Base-by-base conservation (phyloP, 768 basidiomycete species). In the Lactarius indigo region DNA sequence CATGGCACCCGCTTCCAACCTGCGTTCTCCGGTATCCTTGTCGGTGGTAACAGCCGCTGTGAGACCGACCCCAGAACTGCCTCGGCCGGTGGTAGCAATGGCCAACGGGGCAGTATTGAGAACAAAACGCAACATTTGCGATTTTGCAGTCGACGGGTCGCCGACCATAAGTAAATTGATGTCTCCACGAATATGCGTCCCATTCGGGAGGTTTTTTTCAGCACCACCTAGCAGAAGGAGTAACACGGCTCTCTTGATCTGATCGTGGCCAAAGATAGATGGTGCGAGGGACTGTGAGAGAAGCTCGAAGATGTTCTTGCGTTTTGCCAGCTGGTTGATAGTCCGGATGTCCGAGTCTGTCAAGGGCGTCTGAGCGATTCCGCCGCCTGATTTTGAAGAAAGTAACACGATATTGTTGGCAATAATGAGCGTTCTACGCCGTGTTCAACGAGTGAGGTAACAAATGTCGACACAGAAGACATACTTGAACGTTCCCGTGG, bases 111-210 rank as follows among this genome's bases (percentile, higher is more conserved):
- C 97, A 8, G 93, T 98, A 70, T 92, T 89, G 68, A 99, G 85
- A 57, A 99, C 92, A 76, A 99, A 98, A 63, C 97, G 90, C 61
- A 99, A 83, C 73, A 99, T 81, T 75, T 99, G 97, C 44, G 91
- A 93, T 79, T 99, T 99, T 23, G 97, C 97, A 0, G 97, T 99
- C n/a, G 90, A 92, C 10, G 97, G 97, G 78, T 99, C 97, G 68
- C 97, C 97, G 65, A 99, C 96, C 96, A 99, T 98, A 72, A 99
- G 86, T 74, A 98, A 82, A 78, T 99, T 99, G 83, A 99, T 98
- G 77, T 99, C 97, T 55, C 97, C 97, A 82, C 97, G 90, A 74
- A 98, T 96, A 75, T 98, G 97, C 1, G 97, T 98, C 60, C 97
- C 96, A 75, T 99, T 98, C 31, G 90, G 86, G 64, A 98, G 79